Evolutionary conservation across 805 yeast species (phyloP).

Genomic region (Yarrowia alimentaria): DNA sequence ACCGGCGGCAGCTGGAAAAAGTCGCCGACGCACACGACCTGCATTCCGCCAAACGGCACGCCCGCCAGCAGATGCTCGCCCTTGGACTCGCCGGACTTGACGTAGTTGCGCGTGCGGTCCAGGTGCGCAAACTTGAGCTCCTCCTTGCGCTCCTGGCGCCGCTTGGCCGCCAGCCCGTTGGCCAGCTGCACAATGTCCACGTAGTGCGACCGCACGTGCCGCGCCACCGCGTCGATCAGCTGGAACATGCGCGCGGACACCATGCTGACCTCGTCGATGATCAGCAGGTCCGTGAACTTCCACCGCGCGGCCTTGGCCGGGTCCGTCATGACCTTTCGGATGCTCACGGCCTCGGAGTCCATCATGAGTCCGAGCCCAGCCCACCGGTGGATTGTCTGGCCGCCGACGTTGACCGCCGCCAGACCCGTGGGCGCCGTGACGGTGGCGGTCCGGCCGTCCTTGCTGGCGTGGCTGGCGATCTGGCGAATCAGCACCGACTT

Average conservation of each 20-base stretch:
- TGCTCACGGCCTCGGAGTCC: slow-evolving; percentile 39
- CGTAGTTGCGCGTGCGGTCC: neutral
- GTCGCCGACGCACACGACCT: slow-evolving; percentile 82
- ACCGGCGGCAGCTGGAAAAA: slow-evolving; percentile 94
- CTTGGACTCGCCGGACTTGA: neutral
- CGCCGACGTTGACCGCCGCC: slow-evolving; percentile 91
- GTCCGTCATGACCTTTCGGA: slow-evolving; percentile 47
- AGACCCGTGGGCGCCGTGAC: slow-evolving; percentile 94
- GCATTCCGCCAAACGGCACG: slow-evolving; percentile 88
- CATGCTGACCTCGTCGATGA: slow-evolving; percentile 94
- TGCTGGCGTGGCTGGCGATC: neutral
- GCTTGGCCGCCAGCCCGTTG: slow-evolving; percentile 31
- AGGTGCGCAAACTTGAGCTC: neutral
- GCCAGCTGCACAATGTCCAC: neutral
- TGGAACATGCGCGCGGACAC: slow-evolving; percentile 73
- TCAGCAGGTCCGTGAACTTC: slow-evolving; percentile 64
- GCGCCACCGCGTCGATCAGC: slow-evolving; percentile 68
- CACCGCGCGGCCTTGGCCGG: slow-evolving; percentile 52
- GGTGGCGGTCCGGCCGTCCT: slow-evolving; percentile 51
- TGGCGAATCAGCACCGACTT: slow-evolving; percentile 20
- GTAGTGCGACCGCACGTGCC: slow-evolving; percentile 43
- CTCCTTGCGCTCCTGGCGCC: neutral
- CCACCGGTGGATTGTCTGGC: slow-evolving; percentile 79
- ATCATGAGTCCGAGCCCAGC: slow-evolving; percentile 78
- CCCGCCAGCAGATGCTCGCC: slow-evolving; percentile 27